phyloP scores from a whole-genome alignment of 352 stramenopile genomes.

The Phytophthora capsici region DNA sequence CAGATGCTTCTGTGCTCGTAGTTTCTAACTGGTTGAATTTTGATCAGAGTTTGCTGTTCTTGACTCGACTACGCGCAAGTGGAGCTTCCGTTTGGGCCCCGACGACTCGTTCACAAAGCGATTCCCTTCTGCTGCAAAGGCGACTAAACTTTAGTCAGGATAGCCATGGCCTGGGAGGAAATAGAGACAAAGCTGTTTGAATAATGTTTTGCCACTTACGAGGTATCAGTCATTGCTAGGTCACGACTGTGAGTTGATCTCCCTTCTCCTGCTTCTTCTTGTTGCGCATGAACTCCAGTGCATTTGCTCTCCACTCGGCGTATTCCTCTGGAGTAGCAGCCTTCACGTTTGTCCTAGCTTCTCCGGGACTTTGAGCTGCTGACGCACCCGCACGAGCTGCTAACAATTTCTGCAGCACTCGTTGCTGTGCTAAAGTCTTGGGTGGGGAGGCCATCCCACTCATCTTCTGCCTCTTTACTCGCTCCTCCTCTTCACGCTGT shows the following conservation, averaged over 20 bases:
- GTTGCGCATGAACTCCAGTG: conserved; percentile 39
- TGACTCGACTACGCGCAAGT: conserved; percentile 51
- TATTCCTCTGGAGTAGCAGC: conserved; percentile 39
- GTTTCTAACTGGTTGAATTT: conserved; percentile 4
- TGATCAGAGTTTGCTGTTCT: conserved; percentile 55
- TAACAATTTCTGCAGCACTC: conserved; percentile 29
- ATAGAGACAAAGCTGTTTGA: conserved; percentile 32
- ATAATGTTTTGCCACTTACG: conserved; percentile 4
- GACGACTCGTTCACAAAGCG: conserved; percentile 62
- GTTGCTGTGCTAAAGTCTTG: conserved; percentile 26
- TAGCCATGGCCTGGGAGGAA: background rate
- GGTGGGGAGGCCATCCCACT: conserved; percentile 14
- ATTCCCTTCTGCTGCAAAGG: conserved; percentile 53
- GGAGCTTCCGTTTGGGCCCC: conserved; percentile 54
- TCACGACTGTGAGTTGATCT: conserved; percentile 12
- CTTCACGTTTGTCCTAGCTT: background rate
- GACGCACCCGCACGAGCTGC: conserved; percentile 6
- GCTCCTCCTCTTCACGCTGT: conserved; percentile 37
- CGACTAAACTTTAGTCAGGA: conserved; percentile 51
- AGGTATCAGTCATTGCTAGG: background rate
- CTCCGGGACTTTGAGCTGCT: conserved; percentile 2
- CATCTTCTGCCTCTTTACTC: conserved; percentile 30
- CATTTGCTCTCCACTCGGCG: conserved; percentile 36
- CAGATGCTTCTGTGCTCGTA: background rate
- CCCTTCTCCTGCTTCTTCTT: conserved; percentile 30